Evolutionary conservation across 2,329 filamentous ascomycete genomes (phyloP).

Genomic region (Phyllosticta citriasiana): DNA sequence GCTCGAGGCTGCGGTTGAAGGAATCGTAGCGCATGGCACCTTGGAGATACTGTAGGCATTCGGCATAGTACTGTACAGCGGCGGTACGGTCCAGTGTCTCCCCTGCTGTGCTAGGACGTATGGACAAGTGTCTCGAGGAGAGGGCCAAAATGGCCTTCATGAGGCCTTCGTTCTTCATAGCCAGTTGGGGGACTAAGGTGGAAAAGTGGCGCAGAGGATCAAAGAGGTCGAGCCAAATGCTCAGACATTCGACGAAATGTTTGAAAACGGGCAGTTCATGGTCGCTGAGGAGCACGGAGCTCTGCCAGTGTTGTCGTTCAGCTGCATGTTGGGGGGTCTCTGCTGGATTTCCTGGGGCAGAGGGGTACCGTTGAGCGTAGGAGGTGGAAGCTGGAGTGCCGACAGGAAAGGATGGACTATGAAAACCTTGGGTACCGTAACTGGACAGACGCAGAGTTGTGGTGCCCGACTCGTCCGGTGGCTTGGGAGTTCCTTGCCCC

Average conservation of each 20-base stretch:
- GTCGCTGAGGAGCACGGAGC: conserved; percentile 17
- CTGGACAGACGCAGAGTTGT: conserved; percentile 5
- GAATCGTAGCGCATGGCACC: conserved; percentile 48
- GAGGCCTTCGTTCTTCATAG: conserved; percentile 45
- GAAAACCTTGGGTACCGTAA: conserved; percentile 7
- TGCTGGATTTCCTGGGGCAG: background rate
- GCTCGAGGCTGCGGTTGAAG: conserved; percentile 48
- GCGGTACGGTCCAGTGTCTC: conserved; percentile 20
- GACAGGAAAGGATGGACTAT: conserved; percentile 6
- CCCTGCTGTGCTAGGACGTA: conserved; percentile 22
- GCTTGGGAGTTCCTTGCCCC: conserved; percentile 3
- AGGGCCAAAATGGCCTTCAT: conserved; percentile 50
- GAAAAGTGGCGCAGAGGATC: conserved; percentile 32
- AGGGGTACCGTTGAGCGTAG: conserved; percentile 1
- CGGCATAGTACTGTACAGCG: conserved; percentile 48
- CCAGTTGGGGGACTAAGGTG: conserved; percentile 19
- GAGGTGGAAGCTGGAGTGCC: background rate
- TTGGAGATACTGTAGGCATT: conserved; percentile 52
- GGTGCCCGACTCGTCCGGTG: conserved; percentile 7
- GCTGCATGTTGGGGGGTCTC: background rate
- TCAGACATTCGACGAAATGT: conserved; percentile 29
- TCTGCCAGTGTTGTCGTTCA: conserved; percentile 8
- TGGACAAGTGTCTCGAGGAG: conserved; percentile 42
- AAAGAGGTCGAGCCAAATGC: conserved; percentile 34
- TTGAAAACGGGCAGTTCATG: conserved; percentile 31